Percentiles rank a stretch among this genome's conserved stretches.
phyloP scores from a whole-genome alignment of 2,329 filamentous ascomycete species.

The Phialophora chinensis region DNA sequence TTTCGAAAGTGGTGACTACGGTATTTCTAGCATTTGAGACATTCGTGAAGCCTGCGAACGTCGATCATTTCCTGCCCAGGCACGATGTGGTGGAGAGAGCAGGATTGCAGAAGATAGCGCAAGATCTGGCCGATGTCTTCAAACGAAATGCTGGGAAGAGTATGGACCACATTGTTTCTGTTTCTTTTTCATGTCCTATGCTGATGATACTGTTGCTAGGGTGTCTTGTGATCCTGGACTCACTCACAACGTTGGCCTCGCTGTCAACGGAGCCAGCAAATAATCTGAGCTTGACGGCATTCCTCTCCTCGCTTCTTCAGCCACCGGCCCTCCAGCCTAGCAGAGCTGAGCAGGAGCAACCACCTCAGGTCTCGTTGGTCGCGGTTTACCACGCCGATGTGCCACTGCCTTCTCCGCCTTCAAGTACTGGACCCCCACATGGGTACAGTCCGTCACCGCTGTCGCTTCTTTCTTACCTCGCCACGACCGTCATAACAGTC shows the following conservation, averaged over 20 bases:
- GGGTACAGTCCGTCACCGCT: slow-evolving; percentile 68
- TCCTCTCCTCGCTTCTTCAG: slow-evolving; percentile 72
- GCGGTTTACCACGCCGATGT: slow-evolving; percentile 84
- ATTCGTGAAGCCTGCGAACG: slow-evolving; percentile 65
- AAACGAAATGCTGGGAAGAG: slow-evolving; percentile 20
- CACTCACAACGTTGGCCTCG: slow-evolving; percentile 29
- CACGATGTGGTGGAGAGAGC: slow-evolving; percentile 55
- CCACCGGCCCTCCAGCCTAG: slow-evolving; percentile 50
- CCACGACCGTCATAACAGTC: slow-evolving; percentile 81
- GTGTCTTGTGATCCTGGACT: slow-evolving; percentile 37
- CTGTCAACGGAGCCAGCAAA: slow-evolving; percentile 26
- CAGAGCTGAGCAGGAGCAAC: slow-evolving; percentile 33
- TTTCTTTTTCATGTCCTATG: not conserved
- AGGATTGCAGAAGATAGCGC: slow-evolving; percentile 53
- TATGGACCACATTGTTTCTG: slow-evolving; percentile 16
- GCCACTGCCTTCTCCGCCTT: slow-evolving; percentile 54
- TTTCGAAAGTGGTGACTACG: slow-evolving; percentile 30
- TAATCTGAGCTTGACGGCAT: slow-evolving; percentile 64
- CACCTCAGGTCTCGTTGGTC: slow-evolving; percentile 69
- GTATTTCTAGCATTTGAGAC: slow-evolving; percentile 77
- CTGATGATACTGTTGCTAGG: slow-evolving; percentile 6
- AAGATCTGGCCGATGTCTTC: slow-evolving; percentile 44
- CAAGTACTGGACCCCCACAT: slow-evolving; percentile 13
- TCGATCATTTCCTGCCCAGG: slow-evolving; percentile 71
- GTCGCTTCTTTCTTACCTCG: slow-evolving; percentile 77